Evolutionary conservation across 768 basidiomycete genomes (phyloP), one percentile per base, ranked within the genome.

Genomic region (Erythrobasidium yunnanense): DNA sequence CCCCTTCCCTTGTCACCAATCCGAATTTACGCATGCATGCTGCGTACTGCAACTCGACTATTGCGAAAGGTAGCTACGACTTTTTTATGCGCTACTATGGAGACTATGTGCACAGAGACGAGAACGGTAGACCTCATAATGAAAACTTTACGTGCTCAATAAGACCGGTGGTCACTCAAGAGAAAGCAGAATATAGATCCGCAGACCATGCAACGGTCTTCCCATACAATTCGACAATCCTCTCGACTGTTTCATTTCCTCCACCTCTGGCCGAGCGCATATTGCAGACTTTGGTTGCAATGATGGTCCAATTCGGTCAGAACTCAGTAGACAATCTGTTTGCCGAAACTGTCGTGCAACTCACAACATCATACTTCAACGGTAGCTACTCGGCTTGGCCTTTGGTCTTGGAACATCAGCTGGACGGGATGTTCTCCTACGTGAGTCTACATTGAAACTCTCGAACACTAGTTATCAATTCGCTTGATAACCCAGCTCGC

Each of bases 361-460:
- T 55, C 4, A 55, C 53, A 30, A 55, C 53, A 22, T n/a, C 23
- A 8, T 30, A 55, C 32, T 22, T 22, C 22, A n/a, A 30, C 7
- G 53, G 53, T 18, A 30, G 4, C 23, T 25, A 32, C 22, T n/a
- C 20, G 29, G 4, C n/a, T n/a, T 55, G 53, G 53, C 53, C 53
- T 8, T 30, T 55, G n/a, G 53, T 55, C 5, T n/a, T 32, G 20
- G 4, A 55, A 30, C 23, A 30, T 4, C 53, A 55, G 53, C 23
- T 55, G 4, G 53, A 55, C 23, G 53, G 53, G 23, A 55, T 55
- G 53, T 55, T 55, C 53, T n/a, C 53, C 22, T 55, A 25, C 32
- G n/a, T 55, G 32, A 50, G 47, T 50, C 47, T 45, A 45, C 42
- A 15, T 45, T 45, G 42, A 15, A 15, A 45, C 20, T 45, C 42